Evolutionary conservation across 73 alveolate species (phyloP), one percentile per base, ranked within the genome.

Genomic region (Tetrahymena borealis): DNA sequence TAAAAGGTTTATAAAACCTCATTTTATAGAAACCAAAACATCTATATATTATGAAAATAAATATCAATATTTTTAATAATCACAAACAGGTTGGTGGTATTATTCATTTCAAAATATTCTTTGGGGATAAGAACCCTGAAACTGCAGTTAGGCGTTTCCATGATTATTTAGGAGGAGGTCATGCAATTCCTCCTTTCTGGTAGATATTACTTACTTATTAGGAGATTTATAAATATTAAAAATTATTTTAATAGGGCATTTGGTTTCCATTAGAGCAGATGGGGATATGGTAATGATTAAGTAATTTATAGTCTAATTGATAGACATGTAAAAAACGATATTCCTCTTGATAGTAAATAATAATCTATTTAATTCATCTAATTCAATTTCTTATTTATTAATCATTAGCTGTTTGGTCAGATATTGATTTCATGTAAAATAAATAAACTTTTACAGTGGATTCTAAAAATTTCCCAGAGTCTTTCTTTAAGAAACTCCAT

Each of bases 131-230:
- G 38, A 91, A 95, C 77, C 95, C 95, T 24, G 95, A 92, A 79
- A 92, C 93, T n/a, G 95, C 95, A n/a, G 36, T 92, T 7, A 92
- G 90, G 39, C 33, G 32, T 32, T 92, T 78, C 39, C 95, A 92
- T 32, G 90, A 90, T 1, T 92, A 92, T 40, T 79, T 96, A 91
- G 97, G 98, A 39, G 91, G 91, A 18, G 96, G 97, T 91, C 85
- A 60, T 60, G 94, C 95, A 38, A 93, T 96, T 40, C 97, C 96
- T 90, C 98, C 98, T 5, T 96, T 94, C 94, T 96, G 98, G 98
- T 60, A 60, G 33, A 60, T 60, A 24, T 60, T 16, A 1, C 32
- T n/a, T 3, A n/a, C 5, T 15, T 2, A 60, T 60, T 60, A 0
- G 28, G n/a, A n/a, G 9, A 1, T 0, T n/a, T 60, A 0, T 3